phyloP scores from a whole-genome alignment of 1,139 yeast genomes.

The Candida neerlandica region DNA sequence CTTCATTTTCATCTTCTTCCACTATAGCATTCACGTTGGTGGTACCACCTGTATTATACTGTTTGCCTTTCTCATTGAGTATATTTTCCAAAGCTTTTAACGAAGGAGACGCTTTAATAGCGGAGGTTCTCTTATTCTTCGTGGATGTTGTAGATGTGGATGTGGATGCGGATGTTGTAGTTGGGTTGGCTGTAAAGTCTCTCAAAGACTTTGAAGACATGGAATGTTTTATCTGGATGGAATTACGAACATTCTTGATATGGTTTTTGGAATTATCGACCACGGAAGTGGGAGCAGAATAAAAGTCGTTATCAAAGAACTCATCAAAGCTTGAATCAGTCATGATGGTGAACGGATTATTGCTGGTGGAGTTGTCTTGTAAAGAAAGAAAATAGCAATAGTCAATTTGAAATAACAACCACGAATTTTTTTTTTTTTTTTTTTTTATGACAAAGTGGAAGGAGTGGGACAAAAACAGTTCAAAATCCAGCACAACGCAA shows the following conservation, averaged over 20 bases:
- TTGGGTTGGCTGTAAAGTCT: conserved; percentile 16
- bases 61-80: conserved; percentile 32
- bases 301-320: conserved; percentile 22
- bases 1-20: conserved; percentile 29
- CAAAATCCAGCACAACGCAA: background rate
- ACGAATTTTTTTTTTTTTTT: background rate
- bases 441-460: background rate
- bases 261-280: conserved; percentile 34
- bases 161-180: conserved; percentile 10
- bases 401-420: background rate
- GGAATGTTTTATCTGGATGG: conserved; percentile 51
- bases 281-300: conserved; percentile 18
- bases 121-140: conserved; percentile 31
- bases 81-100: conserved; percentile 55
- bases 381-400: conserved; percentile 2
- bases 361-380: background rate
- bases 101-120: conserved; percentile 57
- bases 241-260: conserved; percentile 48
- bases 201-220: conserved; percentile 32
- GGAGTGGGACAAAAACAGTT: background rate
- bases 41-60: conserved; percentile 1
- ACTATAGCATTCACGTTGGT: conserved; percentile 18
- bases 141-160: conserved; percentile 11
- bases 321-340: conserved; percentile 18
- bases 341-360: background rate